Evolutionary conservation across 345 rosid species (phyloP).

Genomic region (Rhizophora apiculata): DNA sequence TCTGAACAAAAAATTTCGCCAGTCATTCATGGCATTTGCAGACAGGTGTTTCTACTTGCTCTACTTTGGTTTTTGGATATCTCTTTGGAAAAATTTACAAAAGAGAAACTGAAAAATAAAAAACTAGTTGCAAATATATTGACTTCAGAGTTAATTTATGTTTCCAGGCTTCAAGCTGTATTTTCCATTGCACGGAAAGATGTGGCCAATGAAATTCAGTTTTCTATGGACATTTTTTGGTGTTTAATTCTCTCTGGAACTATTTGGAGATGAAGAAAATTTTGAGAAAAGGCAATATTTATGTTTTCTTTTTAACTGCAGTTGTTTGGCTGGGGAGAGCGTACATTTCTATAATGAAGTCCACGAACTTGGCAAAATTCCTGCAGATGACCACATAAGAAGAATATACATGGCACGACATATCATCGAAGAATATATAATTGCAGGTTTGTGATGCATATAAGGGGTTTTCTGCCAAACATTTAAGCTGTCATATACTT

Average conservation of each 20-base stretch:
- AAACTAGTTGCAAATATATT: neutral
- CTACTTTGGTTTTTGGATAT: neutral
- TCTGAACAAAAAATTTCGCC: constrained; percentile 60
- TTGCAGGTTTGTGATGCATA: constrained; percentile 49
- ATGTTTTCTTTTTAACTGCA: constrained; percentile 27
- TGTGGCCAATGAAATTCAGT: neutral
- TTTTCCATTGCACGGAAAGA: neutral
- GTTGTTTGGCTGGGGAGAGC: constrained; percentile 90
- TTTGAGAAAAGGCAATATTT: neutral
- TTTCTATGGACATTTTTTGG: neutral
- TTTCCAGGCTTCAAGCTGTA: neutral
- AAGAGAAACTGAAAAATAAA: too few relatives aligned
- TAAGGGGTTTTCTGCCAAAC: constrained; percentile 5
- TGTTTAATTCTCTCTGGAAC: neutral
- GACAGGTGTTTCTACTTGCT: constrained; percentile 54
- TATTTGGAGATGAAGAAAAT: neutral
- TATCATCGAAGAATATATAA: constrained; percentile 74
- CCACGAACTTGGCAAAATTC: constrained; percentile 70
- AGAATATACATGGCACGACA: constrained; percentile 89
- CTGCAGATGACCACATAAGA: constrained; percentile 54
- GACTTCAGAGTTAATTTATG: neutral
- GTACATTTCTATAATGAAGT: constrained; percentile 88
- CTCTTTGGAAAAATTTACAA: too few relatives aligned
- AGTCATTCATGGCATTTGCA: constrained; percentile 86
- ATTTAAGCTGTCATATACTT: constrained; percentile 1